phyloP scores from a whole-genome alignment of 2,329 filamentous ascomycete genomes.

The Colletotrichum sublineola region DNA sequence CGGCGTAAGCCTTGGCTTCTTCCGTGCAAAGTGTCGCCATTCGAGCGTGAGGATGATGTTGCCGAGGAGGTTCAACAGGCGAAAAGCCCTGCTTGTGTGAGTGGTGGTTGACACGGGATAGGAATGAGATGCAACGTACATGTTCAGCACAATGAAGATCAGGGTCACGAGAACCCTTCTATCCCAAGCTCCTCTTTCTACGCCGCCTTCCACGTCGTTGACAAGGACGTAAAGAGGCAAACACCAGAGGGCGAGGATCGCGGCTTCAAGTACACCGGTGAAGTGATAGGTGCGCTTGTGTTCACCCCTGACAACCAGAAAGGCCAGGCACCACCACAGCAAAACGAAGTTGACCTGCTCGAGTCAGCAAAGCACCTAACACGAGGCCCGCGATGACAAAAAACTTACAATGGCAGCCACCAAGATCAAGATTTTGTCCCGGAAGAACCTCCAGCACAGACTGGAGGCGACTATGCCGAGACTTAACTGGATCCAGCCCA shows the following conservation, averaged over 20 bases:
- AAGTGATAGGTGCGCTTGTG: conserved; percentile 56
- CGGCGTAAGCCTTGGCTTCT: conserved; percentile 46
- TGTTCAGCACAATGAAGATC: conserved; percentile 53
- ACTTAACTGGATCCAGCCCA: conserved; percentile 55
- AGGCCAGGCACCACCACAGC: conserved; percentile 51
- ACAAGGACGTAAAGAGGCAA: conserved; percentile 44
- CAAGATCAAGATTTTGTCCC: conserved; percentile 48
- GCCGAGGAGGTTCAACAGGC: conserved; percentile 55
- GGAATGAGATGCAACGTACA: conserved; percentile 49
- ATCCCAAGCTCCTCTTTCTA: conserved; percentile 22
- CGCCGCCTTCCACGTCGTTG: conserved; percentile 38
- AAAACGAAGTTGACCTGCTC: conserved; percentile 54
- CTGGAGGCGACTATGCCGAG: conserved; percentile 53
- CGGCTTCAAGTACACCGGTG: conserved; percentile 53
- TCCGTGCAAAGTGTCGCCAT: conserved; percentile 55
- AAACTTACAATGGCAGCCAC: conserved; percentile 53
- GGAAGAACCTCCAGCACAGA: conserved; percentile 56
- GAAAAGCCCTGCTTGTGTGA: conserved; percentile 50
- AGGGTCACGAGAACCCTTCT: conserved; percentile 48
- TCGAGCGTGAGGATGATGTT: conserved; percentile 55
- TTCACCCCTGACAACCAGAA: conserved; percentile 52
- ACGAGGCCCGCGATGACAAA: background rate
- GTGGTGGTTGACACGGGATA: conserved; percentile 23
- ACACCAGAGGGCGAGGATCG: conserved; percentile 51
- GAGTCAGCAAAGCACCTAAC: conserved; percentile 9